Percentiles rank a stretch among this genome's conserved stretches.
Evolutionary conservation across 371 early-diverging fungal species (phyloP).

Genomic region (Dinochytrium kinnereticum): DNA sequence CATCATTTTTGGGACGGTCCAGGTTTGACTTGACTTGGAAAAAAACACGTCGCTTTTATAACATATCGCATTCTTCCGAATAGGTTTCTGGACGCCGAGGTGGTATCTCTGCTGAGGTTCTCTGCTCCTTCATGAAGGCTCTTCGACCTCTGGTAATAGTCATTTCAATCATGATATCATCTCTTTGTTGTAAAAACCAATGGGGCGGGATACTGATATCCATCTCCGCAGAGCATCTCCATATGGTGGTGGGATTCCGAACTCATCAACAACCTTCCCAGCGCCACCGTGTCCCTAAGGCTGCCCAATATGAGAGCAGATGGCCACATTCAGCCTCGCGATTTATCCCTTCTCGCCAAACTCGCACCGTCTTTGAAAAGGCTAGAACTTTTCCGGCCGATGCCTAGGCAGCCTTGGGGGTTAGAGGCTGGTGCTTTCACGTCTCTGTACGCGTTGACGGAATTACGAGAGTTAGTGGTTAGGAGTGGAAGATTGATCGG

Average conservation of each 20-base stretch:
- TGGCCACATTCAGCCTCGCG: conserved; percentile 29
- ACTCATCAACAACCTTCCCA: conserved; percentile 31
- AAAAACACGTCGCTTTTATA: too few relatives aligned
- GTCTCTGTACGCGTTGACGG: conserved; percentile 20
- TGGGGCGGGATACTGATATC: conserved; percentile 6
- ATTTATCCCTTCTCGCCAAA: conserved; percentile 16
- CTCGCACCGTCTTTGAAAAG: conserved; percentile 17
- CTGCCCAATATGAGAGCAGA: conserved; percentile 40
- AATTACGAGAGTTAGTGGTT: conserved; percentile 30
- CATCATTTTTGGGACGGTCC: conserved; percentile 38
- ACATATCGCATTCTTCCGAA: too few relatives aligned
- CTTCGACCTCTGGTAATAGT: conserved; percentile 13
- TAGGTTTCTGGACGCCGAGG: conserved; percentile 28
- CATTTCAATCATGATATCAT: background rate
- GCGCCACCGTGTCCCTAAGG: conserved; percentile 23
- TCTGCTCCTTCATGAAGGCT: conserved; percentile 14
- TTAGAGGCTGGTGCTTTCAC: conserved; percentile 36
- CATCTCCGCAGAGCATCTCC: conserved; percentile 29
- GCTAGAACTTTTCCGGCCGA: conserved; percentile 42
- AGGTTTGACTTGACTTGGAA: conserved; percentile 18
- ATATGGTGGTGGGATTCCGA: conserved; percentile 44
- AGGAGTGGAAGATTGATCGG: conserved; percentile 36
- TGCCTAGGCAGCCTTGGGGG: conserved; percentile 43
- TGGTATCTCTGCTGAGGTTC: conserved; percentile 4
- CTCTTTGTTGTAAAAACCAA: too few relatives aligned